Evolutionary conservation across 768 basidiomycete genomes (phyloP), one percentile per base, ranked within the genome.

Genomic region (Nevesoporus exiguus): DNA sequence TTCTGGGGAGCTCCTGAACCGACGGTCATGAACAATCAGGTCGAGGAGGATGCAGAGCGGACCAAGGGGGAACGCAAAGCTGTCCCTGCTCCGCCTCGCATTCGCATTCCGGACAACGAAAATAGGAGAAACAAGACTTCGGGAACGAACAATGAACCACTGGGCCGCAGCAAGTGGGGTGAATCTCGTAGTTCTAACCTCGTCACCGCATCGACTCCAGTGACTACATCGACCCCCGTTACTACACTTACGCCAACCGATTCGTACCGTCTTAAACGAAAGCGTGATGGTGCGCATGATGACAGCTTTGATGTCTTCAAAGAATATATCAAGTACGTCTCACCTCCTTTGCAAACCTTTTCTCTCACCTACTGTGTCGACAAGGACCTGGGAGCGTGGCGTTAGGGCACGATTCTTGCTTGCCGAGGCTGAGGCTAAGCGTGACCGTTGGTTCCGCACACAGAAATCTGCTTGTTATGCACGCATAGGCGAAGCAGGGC

Each of bases 401-500:
- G 62, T 70, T 52, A 60, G 71, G 46, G 54, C 71, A 44, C 63
- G 53, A 30, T 54, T 59, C 51, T 45, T 50, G 51, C 58, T 71
- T 14, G 51, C 33, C 0, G 70, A 70, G 33, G 71, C 71, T 8
- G 71, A 70, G 33, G 46, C 54, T 5, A 62, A 70, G 36, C 69
- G 59, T 29, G 55, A 60, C 10, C 65, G 65, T 34, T 70, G 71
- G 71, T 59, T 54, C 43, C 63, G 63, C 22, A 62, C 66, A 8
- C 69, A 71, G 37, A 72, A 70, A 36, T 70, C 69, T 52, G 15
- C 51, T 7, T 56, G 57, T 36, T 70, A 65, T 54, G 44, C 55
- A 40, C 69, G 71, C 45, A 59, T 70, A 47, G 69, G 69, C 39
- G 64, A 66, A 37, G 67, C 62, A 21, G 69, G 69, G 31, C 60